Evolutionary conservation across 768 basidiomycete species (phyloP).

Genomic region (Tylopilus balloui): DNA sequence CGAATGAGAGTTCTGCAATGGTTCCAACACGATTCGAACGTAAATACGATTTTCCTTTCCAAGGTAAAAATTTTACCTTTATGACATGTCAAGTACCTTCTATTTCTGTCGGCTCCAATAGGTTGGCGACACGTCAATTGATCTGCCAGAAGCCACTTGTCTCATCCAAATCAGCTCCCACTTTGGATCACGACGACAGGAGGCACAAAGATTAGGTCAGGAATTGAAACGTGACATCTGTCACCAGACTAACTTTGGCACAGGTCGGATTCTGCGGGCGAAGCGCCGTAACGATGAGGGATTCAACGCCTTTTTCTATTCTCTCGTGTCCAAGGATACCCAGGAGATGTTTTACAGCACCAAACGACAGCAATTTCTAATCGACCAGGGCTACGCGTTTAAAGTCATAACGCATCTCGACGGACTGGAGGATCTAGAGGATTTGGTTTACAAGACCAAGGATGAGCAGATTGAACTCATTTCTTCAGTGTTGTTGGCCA

Average conservation of each 20-base stretch:
- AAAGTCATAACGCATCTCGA: constrained; percentile 98
- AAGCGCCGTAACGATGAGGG: constrained; percentile 98
- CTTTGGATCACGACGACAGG: constrained; percentile 96
- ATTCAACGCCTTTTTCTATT: constrained; percentile 99
- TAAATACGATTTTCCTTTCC: constrained; percentile 98
- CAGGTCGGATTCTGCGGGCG: constrained; percentile 93
- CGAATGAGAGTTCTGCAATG: constrained; percentile 91
- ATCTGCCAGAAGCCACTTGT: constrained; percentile 97
- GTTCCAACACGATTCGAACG: constrained; percentile 92
- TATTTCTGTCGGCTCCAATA: constrained; percentile 30
- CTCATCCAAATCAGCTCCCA: constrained; percentile 99
- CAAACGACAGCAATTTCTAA: constrained; percentile 96
- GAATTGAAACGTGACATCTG: constrained; percentile 15
- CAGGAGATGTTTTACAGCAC: constrained; percentile 99
- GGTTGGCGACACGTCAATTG: constrained; percentile 99
- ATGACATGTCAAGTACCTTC: constrained; percentile 9
- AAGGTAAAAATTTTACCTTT: constrained; percentile 53
- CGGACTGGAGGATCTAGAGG: constrained; percentile 78
- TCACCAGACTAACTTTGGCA: constrained; percentile 8
- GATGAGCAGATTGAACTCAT: constrained; percentile 96
- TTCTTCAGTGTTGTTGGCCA: constrained; percentile 86
- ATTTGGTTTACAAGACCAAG: constrained; percentile 86
- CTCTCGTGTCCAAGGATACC: constrained; percentile 97
- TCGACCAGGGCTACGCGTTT: constrained; percentile 99
- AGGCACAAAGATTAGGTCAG: constrained; percentile 91